phyloP scores from a whole-genome alignment of 352 stramenopile genomes.

The Saprolegnia diclina region DNA sequence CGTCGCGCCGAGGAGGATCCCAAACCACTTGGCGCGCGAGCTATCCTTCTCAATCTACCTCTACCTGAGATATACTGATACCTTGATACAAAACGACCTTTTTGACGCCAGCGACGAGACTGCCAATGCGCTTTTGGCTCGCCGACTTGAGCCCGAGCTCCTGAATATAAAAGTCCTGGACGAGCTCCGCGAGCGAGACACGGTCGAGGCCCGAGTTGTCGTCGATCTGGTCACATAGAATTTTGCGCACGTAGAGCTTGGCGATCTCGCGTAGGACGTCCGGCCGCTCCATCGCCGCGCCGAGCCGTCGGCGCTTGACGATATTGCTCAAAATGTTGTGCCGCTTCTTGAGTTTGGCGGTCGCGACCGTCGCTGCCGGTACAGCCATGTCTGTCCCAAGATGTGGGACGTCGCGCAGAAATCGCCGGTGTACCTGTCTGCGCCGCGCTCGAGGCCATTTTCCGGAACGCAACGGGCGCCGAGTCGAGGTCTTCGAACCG shows the following conservation, averaged over 20 bases:
- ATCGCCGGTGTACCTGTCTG: conserved; percentile 18
- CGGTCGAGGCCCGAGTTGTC: conserved; percentile 38
- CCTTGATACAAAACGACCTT: conserved; percentile 9
- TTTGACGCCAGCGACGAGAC: conserved; percentile 44
- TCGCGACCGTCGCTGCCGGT: conserved; percentile 7
- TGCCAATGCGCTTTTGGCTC: conserved; percentile 49
- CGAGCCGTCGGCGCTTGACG: conserved; percentile 20
- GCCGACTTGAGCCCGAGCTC: conserved; percentile 60
- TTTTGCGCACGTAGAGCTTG: conserved; percentile 57
- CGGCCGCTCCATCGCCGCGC: neutral
- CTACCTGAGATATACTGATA: neutral
- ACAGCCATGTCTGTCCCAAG: neutral
- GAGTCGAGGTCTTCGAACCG: conserved; percentile 15
- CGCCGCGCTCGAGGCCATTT: neutral
- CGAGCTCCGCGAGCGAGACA: conserved; percentile 43
- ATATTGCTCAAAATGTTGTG: conserved; percentile 23
- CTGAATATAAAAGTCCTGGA: conserved; percentile 48
- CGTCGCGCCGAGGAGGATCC: conserved; percentile 18
- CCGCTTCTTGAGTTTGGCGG: conserved; percentile 20
- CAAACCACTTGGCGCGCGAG: conserved; percentile 17
- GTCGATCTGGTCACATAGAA: conserved; percentile 37
- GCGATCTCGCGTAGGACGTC: conserved; percentile 49
- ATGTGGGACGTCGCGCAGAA: neutral
- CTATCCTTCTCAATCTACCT: conserved; percentile 23
- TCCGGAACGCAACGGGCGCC: conserved; percentile 4